Base-by-base conservation (phyloP, 805 yeast species). In the Lipomyces orientalis region DNA sequence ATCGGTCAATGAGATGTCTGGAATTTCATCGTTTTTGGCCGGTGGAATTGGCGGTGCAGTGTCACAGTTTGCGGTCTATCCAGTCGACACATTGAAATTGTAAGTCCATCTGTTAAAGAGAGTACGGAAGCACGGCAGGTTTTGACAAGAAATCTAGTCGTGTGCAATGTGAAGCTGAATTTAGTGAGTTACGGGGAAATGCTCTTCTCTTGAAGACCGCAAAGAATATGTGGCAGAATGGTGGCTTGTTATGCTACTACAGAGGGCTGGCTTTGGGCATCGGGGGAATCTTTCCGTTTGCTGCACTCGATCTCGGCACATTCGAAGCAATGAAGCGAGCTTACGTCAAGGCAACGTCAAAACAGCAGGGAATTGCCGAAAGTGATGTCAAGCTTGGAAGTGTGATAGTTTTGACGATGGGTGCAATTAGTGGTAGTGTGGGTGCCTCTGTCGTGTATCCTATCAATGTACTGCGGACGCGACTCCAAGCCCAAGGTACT, bases 381-480 rank as follows among this genome's bases (percentile, higher is more conserved):
- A 89, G 88, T 31, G 90, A 92, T 29, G 90, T 93, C 19, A 84
- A 83, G 57, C 75, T 94, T 68, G 91, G 97, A 49, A 94, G 92
- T 77, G 81, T 89, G 71, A 83, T 89, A 57, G 97, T 95, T 12
- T 82, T 95, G 64, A 86, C 93, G 1, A 86, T 95, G 85, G 99
- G 99, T 71, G 99, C 99, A 0, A 81, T 91, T 62, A 90, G 97
- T 39, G 99, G 99, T 34, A 86, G 97, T 0, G 91, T 95, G 69
- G 99, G 99, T 63, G 99, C 99, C 6, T 87, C 97, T 0, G 86
- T 90, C 35, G 99, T 95, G 12, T 95, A 95, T 77, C 99, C 99
- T 1, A 86, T 95, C 57, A 95, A 95, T 76, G 82, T 95, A 65
- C 79, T 95, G 62, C 84, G 99, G 80, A 95, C 99, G 0, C 86